A percentile compares a stretch with the other conserved stretches of the same genome.
Evolutionary conservation across 129 eudicot species (phyloP).

Genomic region (Tagetes patula): DNA sequence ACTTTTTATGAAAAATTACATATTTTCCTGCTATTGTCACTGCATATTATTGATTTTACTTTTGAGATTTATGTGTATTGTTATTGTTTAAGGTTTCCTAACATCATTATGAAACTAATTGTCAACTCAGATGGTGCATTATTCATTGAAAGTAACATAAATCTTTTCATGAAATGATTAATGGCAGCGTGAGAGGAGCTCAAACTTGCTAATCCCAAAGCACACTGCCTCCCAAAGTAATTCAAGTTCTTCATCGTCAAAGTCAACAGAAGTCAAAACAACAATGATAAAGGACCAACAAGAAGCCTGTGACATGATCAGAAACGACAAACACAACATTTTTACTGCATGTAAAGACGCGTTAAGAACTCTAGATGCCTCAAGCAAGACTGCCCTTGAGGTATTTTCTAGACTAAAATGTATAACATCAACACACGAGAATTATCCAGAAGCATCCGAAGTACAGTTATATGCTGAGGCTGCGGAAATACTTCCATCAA

Average conservation of each 20-base stretch:
- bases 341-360: conserved; percentile 53
- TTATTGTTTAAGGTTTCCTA: no score
- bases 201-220: conserved; percentile 11
- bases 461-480: conserved; percentile 49
- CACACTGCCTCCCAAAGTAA: conserved; percentile 11
- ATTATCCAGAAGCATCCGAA: conserved; percentile 28
- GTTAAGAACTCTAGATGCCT: conserved; percentile 42
- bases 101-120: no score
- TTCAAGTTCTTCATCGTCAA: conserved; percentile 16
- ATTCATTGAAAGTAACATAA: no score
- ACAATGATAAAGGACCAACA: conserved; percentile 24
- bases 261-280: conserved; percentile 24
- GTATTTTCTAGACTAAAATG: conserved; percentile 37
- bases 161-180: no score
- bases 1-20: no score
- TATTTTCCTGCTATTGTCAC: no score
- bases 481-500: conserved; percentile 45
- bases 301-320: conserved; percentile 23
- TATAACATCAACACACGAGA: conserved; percentile 22
- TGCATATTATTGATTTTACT: no score
- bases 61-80: no score
- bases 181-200: conserved; percentile 21
- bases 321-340: conserved; percentile 22
- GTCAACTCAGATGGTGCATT: no score
- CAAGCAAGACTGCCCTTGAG: conserved; percentile 53